These are phyloP conservation scores for Daldinia sp. DNA, from an alignment of 2,329 filamentous ascomycete species.

Conservation along the genomic window DNA sequence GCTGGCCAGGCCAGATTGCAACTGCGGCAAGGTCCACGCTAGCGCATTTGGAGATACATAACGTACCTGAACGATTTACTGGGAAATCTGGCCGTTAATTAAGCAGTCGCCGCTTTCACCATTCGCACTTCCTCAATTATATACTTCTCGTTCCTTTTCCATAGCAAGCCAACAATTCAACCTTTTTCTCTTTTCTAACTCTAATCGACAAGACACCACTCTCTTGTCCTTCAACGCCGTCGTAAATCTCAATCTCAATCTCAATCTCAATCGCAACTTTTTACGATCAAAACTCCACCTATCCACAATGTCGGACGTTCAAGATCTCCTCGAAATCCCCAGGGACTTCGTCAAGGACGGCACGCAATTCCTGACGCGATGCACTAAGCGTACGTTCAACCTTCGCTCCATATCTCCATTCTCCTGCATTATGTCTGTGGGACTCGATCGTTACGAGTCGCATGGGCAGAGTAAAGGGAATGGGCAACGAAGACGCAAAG, in stretches of 20 bases:
- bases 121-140: slow-evolving; percentile 2
- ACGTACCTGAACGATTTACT: slow-evolving; percentile 20
- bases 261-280: slow-evolving; percentile 5
- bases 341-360: slow-evolving; percentile 71
- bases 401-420: slow-evolving; percentile 10
- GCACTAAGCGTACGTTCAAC: slow-evolving; percentile 64
- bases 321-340: slow-evolving; percentile 75
- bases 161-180: slow-evolving; percentile 2
- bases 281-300: slow-evolving; percentile 4
- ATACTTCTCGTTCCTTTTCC: slow-evolving; percentile 1
- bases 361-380: slow-evolving; percentile 68
- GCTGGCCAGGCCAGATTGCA: slow-evolving; percentile 32
- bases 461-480: not conserved
- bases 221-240: not conserved
- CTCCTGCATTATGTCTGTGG: not conserved
- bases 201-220: not conserved
- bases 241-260: slow-evolving; percentile 2
- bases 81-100: slow-evolving; percentile 39
- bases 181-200: not conserved
- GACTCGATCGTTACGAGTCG: not conserved
- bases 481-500: not conserved
- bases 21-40: slow-evolving; percentile 17
- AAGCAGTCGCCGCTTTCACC: not conserved
- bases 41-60: slow-evolving; percentile 16
- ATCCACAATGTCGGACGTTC: slow-evolving; percentile 68